Base-by-base conservation (phyloP, 495 filamentous ascomycete genomes). In the Penicillium nucicola region DNA sequence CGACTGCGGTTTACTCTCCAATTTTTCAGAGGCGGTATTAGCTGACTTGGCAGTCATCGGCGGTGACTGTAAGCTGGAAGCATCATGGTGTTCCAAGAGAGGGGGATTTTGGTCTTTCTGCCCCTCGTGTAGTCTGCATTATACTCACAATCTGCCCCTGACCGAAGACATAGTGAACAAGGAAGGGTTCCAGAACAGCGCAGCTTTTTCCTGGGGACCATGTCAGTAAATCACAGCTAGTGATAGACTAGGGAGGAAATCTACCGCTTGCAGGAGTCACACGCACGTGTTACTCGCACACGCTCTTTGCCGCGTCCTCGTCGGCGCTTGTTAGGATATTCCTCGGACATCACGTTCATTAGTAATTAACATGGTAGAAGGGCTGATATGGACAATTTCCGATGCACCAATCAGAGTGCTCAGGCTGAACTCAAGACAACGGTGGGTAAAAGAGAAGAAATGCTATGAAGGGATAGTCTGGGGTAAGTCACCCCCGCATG, bases 221-320 rank as follows among this genome's bases (percentile, higher is more conserved):
- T 10, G 35, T 57, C 20, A 53, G 41, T 28, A 14, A 5, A 30
- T 30, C 9, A 23, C 30, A 34, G 5, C 22, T 7, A 23, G 22
- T 23, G 22, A 23, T 23, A 12, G 8, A 5, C 11, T 35, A 35
- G 12, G 33, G 7, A 45, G 31, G 14, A 11, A 37, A 38, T 41
- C 7, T 55, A 64, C 64, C 38, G 52, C 50, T 70, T 70, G 59
- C 67, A 70, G 3, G 20, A 43, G 42, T 70, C 67, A 49, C 67
- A 70, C 32, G 67, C 67, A 14, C 67, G 65, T 28, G 65, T 70
- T 28, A 68, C 63, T 23, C 59, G 58, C 17, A 62, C 48, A 17
- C 62, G 60, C 23, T 58, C 57, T 23, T 57, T 61, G 42, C 50
- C 53, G 23, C 49, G 50, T 38, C 53, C 53, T 18, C 49, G 50